Percentiles rank a stretch among this genome's conserved stretches.
Conservation (phyloP, 306 rosid species). For the Biancaea sappan region DNA sequence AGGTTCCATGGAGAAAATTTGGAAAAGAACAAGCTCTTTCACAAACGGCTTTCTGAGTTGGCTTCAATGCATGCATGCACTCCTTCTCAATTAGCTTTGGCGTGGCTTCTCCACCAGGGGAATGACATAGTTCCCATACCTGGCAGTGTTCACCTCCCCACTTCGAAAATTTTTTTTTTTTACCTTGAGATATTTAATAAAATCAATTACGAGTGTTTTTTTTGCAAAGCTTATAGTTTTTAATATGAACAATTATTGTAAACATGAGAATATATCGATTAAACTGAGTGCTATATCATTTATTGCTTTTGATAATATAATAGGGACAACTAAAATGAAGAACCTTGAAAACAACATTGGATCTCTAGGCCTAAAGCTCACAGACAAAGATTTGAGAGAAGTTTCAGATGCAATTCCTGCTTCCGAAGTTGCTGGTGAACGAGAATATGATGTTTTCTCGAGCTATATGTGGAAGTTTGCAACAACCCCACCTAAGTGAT, state of each 20-base stretch:
- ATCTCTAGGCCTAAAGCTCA: conserved; percentile 58
- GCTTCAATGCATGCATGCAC: conserved; percentile 59
- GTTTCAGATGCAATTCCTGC: conserved; percentile 63
- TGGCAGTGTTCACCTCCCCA: conserved; percentile 42
- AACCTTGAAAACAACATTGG: conserved; percentile 67
- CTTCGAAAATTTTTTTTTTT: too few relatives aligned
- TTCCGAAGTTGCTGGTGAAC: conserved; percentile 53
- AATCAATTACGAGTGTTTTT: not conserved
- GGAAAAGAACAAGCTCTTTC: conserved; percentile 62
- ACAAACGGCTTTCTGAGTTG: conserved; percentile 44
- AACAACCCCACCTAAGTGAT: conserved; percentile 54
- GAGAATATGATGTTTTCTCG: conserved; percentile 39
- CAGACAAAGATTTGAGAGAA: conserved; percentile 55
- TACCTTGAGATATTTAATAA: not conserved
- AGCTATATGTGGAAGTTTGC: conserved; percentile 51
- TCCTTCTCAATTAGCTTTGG: conserved; percentile 70
- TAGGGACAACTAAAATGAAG: conserved; percentile 62
- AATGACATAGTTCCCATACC: conserved; percentile 68
- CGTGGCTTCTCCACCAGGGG: conserved; percentile 78
- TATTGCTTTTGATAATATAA: conserved; percentile 22
- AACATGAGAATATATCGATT: not conserved
- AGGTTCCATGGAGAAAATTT: conserved; percentile 64
- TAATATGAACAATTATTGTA: not conserved
- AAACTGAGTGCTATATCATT: conserved; percentile 15
- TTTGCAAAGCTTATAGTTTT: too few relatives aligned